A percentile compares a stretch with the other conserved stretches of the same genome.
Conservation (phyloP, 768 basidiomycete species). For the Psilocybe tampanensis region DNA sequence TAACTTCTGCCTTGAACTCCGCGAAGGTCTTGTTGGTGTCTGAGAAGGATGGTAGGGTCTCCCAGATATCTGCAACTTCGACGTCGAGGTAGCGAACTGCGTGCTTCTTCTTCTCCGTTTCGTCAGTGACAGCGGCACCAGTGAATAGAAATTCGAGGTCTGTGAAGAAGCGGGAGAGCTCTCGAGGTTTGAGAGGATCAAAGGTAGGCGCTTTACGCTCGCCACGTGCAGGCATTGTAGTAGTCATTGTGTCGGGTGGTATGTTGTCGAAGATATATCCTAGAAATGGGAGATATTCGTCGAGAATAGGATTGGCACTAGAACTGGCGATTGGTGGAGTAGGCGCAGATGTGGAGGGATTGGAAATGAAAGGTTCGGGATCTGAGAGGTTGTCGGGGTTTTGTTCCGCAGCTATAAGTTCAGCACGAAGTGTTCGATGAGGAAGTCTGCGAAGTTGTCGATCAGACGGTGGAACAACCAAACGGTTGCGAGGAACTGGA, state of each 20-base stretch:
- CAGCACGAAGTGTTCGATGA: background rate
- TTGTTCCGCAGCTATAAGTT: constrained; percentile 6
- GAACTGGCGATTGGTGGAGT: no score
- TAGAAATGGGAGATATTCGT: no score
- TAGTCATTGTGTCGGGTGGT: background rate
- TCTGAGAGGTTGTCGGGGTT: constrained; percentile 14
- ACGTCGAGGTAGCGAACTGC: background rate
- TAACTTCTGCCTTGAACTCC: constrained; percentile 9
- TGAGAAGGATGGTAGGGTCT: background rate
- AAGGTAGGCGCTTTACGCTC: background rate
- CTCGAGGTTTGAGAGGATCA: background rate
- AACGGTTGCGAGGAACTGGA: no score
- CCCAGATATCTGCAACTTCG: constrained; percentile 2
- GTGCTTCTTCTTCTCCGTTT: background rate
- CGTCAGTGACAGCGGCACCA: background rate
- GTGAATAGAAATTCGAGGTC: background rate
- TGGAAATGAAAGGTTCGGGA: background rate
- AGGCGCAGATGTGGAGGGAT: no score
- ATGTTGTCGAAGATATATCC: no score
- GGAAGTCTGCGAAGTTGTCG: background rate
- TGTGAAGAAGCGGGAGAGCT: constrained; percentile 1
- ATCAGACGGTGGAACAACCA: constrained; percentile 2
- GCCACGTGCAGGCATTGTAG: background rate
- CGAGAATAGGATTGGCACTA: background rate
- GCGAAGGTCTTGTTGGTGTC: background rate